Evolutionary conservation across 2,329 filamentous ascomycete species (phyloP), one percentile per base, ranked within the genome.

Genomic region (Epichloe coenophiala): DNA sequence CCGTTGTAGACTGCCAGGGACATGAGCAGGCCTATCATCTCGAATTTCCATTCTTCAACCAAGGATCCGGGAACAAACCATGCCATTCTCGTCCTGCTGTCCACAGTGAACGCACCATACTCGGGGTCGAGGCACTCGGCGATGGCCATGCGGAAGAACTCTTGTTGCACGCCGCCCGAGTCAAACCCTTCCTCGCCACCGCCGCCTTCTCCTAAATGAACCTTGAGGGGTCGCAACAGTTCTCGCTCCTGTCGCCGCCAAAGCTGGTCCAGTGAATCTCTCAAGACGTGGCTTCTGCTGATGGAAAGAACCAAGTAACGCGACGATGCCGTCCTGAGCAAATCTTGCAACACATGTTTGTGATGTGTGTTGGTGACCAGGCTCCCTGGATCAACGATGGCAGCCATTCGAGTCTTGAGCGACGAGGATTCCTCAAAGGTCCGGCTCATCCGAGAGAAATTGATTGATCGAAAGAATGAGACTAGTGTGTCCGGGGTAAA

Each of bases 1-100:
- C 91, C 91, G 57, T 98, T 98, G 68, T 93, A 96, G 4, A 97
- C 71, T 5, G 93, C 93, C 17, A 98, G 74, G 1, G 87, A 94
- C 55, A 96, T 75, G n/a, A 97, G 70, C 11, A 96, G 68, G 1
- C 93, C 93, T 35, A 96, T 73, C 19, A 97, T 76, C 65, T 97
- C 88, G 59, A 86, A 97, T 61, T 93, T 93, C 79, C 91, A 93
- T 6, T 86, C 72, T 2, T 88, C 87, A 54, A 94, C 89, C 7
- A 88, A 68, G 5, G 88, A 88, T 5, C 83, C 81, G 0, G 91
- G 87, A 45, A 84, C 80, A 59, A 98, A 96, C 87, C 89, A 98
- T 11, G 83, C 82, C 76, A 93, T 85, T 35, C 80, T 80, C 1
- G 86, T 93, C 50, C 81, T 72, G 1, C 78, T 68, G 58, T 97